phyloP scores from a whole-genome alignment of 2,329 filamentous ascomycete species.

The Geosmithia flava region DNA sequence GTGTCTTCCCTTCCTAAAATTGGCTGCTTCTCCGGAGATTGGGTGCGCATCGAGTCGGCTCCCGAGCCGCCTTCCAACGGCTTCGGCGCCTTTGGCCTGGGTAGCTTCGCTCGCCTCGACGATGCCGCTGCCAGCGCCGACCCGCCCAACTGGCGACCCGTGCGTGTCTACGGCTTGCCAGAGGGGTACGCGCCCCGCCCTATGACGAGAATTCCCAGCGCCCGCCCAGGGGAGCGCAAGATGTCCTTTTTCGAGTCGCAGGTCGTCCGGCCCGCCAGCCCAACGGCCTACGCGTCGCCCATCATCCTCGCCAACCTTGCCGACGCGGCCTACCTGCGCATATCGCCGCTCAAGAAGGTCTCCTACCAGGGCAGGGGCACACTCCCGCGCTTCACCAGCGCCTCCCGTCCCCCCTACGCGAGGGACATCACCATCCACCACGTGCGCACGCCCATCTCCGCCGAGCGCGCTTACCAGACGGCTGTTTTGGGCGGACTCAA shows the following conservation, averaged over 20 bases:
- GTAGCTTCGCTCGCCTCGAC: slow-evolving; percentile 42
- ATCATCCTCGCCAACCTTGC: slow-evolving; percentile 79
- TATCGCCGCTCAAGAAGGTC: slow-evolving; percentile 55
- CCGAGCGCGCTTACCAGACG: slow-evolving; percentile 73
- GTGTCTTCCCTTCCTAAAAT: slow-evolving; percentile 76
- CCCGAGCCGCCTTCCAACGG: slow-evolving; percentile 60
- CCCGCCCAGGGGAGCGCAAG: slow-evolving; percentile 36
- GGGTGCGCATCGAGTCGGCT: slow-evolving; percentile 74
- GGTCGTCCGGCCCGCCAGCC: slow-evolving; percentile 44
- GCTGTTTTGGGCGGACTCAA: slow-evolving; percentile 80
- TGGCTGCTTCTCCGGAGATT: slow-evolving; percentile 94
- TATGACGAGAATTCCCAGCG: slow-evolving; percentile 47
- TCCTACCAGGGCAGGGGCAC: slow-evolving; percentile 36
- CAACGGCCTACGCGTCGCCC: slow-evolving; percentile 66
- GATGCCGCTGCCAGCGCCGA: slow-evolving; percentile 32
- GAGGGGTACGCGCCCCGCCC: slow-evolving; percentile 55
- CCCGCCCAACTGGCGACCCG: slow-evolving; percentile 57
- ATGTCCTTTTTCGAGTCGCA: slow-evolving; percentile 58
- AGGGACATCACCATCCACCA: slow-evolving; percentile 79
- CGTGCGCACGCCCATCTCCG: slow-evolving; percentile 78
- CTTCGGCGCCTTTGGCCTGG: slow-evolving; percentile 54
- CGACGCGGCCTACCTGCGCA: slow-evolving; percentile 62
- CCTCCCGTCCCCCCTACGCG: slow-evolving; percentile 44
- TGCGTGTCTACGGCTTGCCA: slow-evolving; percentile 78
- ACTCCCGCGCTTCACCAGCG: slow-evolving; percentile 41